Conservation (phyloP, 345 rosid genomes). For the Eucalyptus melliodora region DNA sequence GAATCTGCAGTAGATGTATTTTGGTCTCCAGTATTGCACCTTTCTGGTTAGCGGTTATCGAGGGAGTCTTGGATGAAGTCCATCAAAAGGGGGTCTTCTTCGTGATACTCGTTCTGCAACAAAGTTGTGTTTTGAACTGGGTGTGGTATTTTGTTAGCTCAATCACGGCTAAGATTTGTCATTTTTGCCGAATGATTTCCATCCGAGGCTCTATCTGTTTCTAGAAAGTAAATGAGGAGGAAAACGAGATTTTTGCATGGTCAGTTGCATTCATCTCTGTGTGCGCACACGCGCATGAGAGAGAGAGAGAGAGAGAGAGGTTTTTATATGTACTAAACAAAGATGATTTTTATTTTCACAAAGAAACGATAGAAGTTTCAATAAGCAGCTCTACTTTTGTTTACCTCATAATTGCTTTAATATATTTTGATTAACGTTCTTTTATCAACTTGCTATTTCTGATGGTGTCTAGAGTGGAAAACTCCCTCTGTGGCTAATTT, state of each 20-base stretch:
- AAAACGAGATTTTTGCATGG: not conserved
- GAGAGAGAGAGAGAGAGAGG: not conserved
- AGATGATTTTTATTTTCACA: not conserved
- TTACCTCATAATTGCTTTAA: not conserved
- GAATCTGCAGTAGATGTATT: not conserved
- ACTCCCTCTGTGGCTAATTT: not conserved
- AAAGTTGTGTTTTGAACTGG: not conserved
- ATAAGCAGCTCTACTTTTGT: not conserved
- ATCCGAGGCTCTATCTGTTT: not conserved
- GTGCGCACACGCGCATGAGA: accelerated
- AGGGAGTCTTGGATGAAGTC: not conserved
- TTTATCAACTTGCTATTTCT: not conserved
- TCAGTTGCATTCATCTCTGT: not conserved
- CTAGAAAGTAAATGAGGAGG: not conserved
- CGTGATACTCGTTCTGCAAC: not conserved
- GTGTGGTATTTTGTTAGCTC: not conserved
- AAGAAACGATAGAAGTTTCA: not conserved
- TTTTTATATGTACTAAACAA: not conserved
- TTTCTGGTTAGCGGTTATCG: not conserved
- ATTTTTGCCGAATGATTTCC: not conserved
- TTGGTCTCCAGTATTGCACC: not conserved
- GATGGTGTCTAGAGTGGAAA: not conserved
- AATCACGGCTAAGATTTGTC: not conserved
- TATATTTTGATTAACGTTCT: not conserved
- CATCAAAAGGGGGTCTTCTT: not conserved